These are phyloP conservation scores for Ziziphus jujuba DNA, from an alignment of 306 rosid species.

Conservation along the genomic window DNA sequence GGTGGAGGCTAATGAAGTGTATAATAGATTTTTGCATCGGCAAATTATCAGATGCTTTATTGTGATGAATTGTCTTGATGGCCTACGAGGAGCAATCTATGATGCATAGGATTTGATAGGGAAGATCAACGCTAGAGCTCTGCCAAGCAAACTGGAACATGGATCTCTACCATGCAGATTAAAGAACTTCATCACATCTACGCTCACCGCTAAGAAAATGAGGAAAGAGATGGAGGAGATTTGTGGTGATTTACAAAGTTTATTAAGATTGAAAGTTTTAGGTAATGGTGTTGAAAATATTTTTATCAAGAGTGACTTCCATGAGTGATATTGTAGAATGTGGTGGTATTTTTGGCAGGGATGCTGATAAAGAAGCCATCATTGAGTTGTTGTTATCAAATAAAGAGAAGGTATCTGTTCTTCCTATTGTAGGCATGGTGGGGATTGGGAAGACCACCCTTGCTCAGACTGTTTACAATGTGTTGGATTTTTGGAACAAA, in stretches of 20 bases:
- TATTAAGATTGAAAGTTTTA: neutral
- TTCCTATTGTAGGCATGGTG: too few relatives aligned
- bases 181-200: neutral
- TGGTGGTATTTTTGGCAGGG: slow-evolving; percentile 5
- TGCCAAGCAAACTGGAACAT: neutral
- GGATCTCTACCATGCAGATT: neutral
- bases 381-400: neutral
- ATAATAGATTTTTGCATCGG: too few relatives aligned
- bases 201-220: too few relatives aligned
- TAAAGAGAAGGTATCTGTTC: too few relatives aligned
- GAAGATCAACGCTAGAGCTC: slow-evolving; percentile 2
- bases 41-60: too few relatives aligned
- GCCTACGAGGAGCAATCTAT: slow-evolving; percentile 11
- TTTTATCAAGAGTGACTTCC: neutral
- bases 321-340: neutral
- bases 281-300: neutral
- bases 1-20: too few relatives aligned
- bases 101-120: slow-evolving; percentile 16
- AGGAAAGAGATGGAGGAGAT: neutral
- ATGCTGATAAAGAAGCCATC: neutral
- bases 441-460: too few relatives aligned
- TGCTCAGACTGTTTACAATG: too few relatives aligned
- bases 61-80: slow-evolving; percentile 7
- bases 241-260: neutral
- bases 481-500: too few relatives aligned